Evolutionary conservation across 2,329 filamentous ascomycete species (phyloP).

Genomic region (Ceratocystis eucalypticola): DNA sequence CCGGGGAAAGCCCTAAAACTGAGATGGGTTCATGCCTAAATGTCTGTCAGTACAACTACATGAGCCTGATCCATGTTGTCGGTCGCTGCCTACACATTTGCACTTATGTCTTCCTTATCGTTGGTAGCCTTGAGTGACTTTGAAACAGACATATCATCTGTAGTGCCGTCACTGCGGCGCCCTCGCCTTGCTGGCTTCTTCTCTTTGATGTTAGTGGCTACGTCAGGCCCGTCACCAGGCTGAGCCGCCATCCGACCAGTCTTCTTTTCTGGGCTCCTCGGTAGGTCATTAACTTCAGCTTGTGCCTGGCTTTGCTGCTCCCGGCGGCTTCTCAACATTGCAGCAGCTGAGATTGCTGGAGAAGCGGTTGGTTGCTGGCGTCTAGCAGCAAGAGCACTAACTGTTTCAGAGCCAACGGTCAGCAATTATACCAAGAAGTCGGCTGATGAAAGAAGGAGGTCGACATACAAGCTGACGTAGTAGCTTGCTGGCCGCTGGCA

Average conservation of each 20-base stretch:
- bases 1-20: not conserved
- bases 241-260: not conserved
- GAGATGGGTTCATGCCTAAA: not conserved
- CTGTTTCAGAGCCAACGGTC: constrained; percentile 7
- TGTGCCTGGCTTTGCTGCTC: not conserved
- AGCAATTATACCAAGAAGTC: not conserved
- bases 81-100: not conserved
- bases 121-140: not conserved
- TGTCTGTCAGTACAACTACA: not conserved
- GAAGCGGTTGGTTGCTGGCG: constrained; percentile 10
- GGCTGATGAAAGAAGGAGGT: not conserved
- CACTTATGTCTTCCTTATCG: not conserved
- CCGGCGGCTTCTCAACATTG: constrained; percentile 1
- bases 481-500: not conserved
- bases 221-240: not conserved
- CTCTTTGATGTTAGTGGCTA: not conserved
- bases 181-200: not conserved
- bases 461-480: constrained; percentile 16
- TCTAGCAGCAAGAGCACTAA: constrained; percentile 17
- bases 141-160: not conserved
- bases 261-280: not conserved
- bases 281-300: not conserved
- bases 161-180: not conserved
- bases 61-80: too few species aligned
- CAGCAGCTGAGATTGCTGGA: constrained; percentile 10